Evolutionary conservation across 2,329 filamentous ascomycete species (phyloP).

Genomic region (Diplodia mutila): DNA sequence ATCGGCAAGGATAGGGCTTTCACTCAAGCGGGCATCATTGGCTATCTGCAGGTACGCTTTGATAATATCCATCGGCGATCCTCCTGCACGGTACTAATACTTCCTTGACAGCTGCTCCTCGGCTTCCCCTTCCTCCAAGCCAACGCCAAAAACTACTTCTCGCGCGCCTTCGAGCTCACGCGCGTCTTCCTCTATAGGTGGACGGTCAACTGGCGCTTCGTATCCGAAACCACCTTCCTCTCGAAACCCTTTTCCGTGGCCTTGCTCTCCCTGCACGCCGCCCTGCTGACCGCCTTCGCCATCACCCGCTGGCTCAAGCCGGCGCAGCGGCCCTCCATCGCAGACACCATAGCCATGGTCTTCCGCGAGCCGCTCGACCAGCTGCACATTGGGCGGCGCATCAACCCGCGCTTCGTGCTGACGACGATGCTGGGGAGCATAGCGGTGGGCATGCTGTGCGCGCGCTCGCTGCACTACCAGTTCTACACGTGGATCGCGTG

Average conservation of each 20-base stretch:
- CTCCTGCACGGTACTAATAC: neutral
- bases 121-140: conserved; percentile 69
- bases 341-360: conserved; percentile 58
- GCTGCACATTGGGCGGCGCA: conserved; percentile 57
- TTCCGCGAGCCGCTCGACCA: conserved; percentile 54
- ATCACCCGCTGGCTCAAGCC: conserved; percentile 73
- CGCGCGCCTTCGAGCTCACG: conserved; percentile 86
- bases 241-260: conserved; percentile 68
- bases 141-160: conserved; percentile 73
- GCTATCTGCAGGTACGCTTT: conserved; percentile 71
- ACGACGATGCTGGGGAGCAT: conserved; percentile 77
- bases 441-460: conserved; percentile 79
- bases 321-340: conserved; percentile 58
- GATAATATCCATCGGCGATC: neutral
- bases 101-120: conserved; percentile 50
- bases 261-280: conserved; percentile 68
- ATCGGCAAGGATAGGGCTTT: conserved; percentile 69
- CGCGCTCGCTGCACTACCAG: conserved; percentile 89
- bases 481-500: conserved; percentile 93
- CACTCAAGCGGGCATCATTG: conserved; percentile 70
- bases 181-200: conserved; percentile 94
- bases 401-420: conserved; percentile 74
- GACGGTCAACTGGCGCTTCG: conserved; percentile 98
- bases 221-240: conserved; percentile 82
- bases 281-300: conserved; percentile 69